Percentiles rank a stretch among this genome's conserved stretches.
These are phyloP conservation scores for Arthrobotrys sphaeroides DNA, from an alignment of 2,329 filamentous ascomycete genomes.

Conservation along the genomic window DNA sequence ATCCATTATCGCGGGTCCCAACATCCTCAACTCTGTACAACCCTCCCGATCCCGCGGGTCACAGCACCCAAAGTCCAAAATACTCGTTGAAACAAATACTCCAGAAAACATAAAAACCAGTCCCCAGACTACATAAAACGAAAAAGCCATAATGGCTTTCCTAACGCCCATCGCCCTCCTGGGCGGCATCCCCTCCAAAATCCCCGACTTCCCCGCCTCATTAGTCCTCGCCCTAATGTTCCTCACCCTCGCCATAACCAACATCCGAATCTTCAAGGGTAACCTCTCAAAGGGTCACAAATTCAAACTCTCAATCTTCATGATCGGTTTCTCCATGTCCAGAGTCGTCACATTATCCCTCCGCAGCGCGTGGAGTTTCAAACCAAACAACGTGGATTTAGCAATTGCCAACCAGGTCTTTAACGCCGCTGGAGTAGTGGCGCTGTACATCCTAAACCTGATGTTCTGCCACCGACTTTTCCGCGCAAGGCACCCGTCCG, in stretches of 20 bases:
- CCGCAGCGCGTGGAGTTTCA: constrained; percentile 67
- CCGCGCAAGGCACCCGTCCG: constrained; percentile 73
- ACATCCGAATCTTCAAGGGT: constrained; percentile 46
- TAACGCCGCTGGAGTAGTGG: constrained; percentile 75
- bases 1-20: background rate
- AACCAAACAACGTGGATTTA: constrained; percentile 62
- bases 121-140: background rate
- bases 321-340: constrained; percentile 57
- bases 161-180: constrained; percentile 31
- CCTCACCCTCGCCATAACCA: constrained; percentile 47
- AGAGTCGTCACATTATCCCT: constrained; percentile 64
- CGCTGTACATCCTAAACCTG: constrained; percentile 81
- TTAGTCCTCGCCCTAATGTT: constrained; percentile 44
- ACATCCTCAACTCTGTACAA: background rate
- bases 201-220: constrained; percentile 48
- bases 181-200: constrained; percentile 47
- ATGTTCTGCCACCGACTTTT: constrained; percentile 79
- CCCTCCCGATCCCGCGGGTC: background rate
- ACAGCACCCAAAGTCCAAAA: background rate
- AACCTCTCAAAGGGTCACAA: constrained; percentile 64
- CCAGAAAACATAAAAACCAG: background rate
- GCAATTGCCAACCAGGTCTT: constrained; percentile 74
- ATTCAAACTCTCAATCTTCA: constrained; percentile 52
- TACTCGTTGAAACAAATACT: no score
- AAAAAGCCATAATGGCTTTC: constrained; percentile 2